Percentiles rank a stretch among this genome's conserved stretches.
Conservation (phyloP, 805 yeast genomes). For the Wickerhamomyces sydowiorum region DNA sequence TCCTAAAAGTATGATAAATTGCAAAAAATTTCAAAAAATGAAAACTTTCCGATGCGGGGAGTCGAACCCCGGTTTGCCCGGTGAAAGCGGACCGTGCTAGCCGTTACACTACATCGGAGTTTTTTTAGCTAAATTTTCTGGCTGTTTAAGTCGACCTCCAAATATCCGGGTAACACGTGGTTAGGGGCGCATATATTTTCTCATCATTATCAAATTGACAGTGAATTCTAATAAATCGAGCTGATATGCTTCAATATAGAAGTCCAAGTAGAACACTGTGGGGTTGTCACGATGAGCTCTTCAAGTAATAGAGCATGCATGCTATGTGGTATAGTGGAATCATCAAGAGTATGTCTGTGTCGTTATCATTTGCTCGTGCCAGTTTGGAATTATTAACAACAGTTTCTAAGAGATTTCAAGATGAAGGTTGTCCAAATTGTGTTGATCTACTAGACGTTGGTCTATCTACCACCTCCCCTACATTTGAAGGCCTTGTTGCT, state of each 20-base stretch:
- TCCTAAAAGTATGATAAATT: too few species aligned
- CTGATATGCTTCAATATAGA: too few species aligned
- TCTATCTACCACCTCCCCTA: slow-evolving; percentile 86
- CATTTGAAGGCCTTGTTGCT: slow-evolving; percentile 93
- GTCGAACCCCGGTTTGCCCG: slow-evolving; percentile 85
- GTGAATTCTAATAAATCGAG: too few species aligned
- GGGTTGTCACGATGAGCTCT: neutral
- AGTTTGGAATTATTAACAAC: neutral
- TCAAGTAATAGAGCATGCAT: slow-evolving; percentile 71
- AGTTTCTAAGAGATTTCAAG: slow-evolving; percentile 49
- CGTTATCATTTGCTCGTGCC: neutral
- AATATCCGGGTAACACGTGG: neutral
- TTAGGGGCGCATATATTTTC: too few species aligned
- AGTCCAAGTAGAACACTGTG: neutral
- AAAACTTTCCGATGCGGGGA: slow-evolving; percentile 68
- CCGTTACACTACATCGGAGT: slow-evolving; percentile 77
- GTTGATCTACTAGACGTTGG: slow-evolving; percentile 84
- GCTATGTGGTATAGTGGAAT: slow-evolving; percentile 91
- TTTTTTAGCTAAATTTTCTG: neutral
- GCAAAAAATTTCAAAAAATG: too few species aligned
- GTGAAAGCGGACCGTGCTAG: slow-evolving; percentile 82
- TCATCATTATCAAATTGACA: too few species aligned
- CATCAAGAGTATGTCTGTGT: slow-evolving; percentile 47
- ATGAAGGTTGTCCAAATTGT: slow-evolving; percentile 94
- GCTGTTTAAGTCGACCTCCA: neutral